Evolutionary conservation across 75 land plant species (phyloP).

Genomic region (Gnetum montanum): DNA sequence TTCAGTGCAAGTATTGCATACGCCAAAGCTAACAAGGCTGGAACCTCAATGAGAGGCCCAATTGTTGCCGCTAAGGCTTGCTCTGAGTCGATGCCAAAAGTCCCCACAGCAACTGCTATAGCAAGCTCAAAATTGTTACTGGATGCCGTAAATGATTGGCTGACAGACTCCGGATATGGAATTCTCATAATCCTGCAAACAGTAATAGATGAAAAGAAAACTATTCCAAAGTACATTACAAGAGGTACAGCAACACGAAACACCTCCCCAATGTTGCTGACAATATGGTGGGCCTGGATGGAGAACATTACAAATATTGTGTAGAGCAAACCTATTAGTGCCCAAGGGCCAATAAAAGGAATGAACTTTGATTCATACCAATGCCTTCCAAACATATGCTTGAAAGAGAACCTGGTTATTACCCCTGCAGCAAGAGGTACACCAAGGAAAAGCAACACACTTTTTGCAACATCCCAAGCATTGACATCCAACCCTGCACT

Average conservation of each 20-base stretch:
- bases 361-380: slow-evolving; percentile 27
- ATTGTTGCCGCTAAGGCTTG: slow-evolving; percentile 36
- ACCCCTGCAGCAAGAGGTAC: slow-evolving; percentile 26
- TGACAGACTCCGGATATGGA: slow-evolving; percentile 24
- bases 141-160: slow-evolving; percentile 32
- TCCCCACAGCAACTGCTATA: slow-evolving; percentile 38
- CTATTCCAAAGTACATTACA: slow-evolving; percentile 21
- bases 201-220: slow-evolving; percentile 18
- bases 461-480: slow-evolving; percentile 28
- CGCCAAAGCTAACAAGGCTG: slow-evolving; percentile 18
- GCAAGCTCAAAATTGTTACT: slow-evolving; percentile 46
- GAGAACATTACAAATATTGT: slow-evolving; percentile 45
- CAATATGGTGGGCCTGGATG: slow-evolving; percentile 25
- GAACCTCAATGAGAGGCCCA: slow-evolving; percentile 34
- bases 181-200: slow-evolving; percentile 22
- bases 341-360: slow-evolving; percentile 33
- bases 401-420: slow-evolving; percentile 14
- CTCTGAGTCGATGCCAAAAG: slow-evolving; percentile 31
- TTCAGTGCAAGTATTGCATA: slow-evolving; percentile 10
- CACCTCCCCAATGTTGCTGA: slow-evolving; percentile 26
- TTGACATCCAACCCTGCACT: slow-evolving; percentile 16
- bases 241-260: slow-evolving; percentile 32
- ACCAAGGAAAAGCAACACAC: slow-evolving; percentile 31
- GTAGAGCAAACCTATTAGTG: slow-evolving; percentile 31
- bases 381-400: slow-evolving; percentile 6